Percentiles rank a stretch among this genome's conserved stretches.
phyloP scores from a whole-genome alignment of 1,284 basidiomycete species.

The Sporisorium scitamineum region DNA sequence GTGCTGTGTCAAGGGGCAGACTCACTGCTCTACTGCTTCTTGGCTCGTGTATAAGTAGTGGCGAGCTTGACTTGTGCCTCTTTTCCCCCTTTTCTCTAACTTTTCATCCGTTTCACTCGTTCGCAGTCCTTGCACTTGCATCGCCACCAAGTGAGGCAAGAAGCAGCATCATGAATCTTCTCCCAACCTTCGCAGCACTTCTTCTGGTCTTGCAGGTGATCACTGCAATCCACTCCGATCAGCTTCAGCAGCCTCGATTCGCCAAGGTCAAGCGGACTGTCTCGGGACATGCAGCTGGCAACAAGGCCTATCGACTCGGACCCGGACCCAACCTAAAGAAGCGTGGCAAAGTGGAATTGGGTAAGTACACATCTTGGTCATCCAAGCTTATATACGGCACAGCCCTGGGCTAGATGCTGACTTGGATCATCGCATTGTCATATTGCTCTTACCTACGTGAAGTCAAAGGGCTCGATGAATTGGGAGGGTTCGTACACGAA shows the following conservation, averaged over 20 bases:
- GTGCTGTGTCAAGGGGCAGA: not conserved
- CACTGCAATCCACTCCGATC: conserved; percentile 6
- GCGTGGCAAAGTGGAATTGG: not conserved
- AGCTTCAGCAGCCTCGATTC: conserved; percentile 11
- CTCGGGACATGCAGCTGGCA: not conserved
- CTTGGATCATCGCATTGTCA: too few relatives aligned
- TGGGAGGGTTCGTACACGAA: not conserved
- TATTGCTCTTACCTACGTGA: not conserved
- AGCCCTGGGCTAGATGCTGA: not conserved
- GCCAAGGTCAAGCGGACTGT: conserved; percentile 15
- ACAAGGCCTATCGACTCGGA: conserved; percentile 1
- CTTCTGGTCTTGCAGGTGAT: conserved; percentile 19
- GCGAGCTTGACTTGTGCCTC: not conserved
- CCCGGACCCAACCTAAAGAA: conserved; percentile 1
- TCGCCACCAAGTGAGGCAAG: not conserved
- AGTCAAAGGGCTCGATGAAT: not conserved
- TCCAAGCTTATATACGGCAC: not conserved
- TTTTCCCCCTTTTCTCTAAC: not conserved
- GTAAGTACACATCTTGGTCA: not conserved
- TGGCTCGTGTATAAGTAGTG: not conserved
- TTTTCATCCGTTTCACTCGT: not conserved
- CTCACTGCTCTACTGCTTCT: not conserved
- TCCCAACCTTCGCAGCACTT: conserved; percentile 8
- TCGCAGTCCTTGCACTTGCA: too few relatives aligned
- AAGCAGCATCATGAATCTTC: conserved; percentile 14